Conservation (phyloP, 371 early-diverging fungal genomes). For the Apophysomyces trapeziformis region DNA sequence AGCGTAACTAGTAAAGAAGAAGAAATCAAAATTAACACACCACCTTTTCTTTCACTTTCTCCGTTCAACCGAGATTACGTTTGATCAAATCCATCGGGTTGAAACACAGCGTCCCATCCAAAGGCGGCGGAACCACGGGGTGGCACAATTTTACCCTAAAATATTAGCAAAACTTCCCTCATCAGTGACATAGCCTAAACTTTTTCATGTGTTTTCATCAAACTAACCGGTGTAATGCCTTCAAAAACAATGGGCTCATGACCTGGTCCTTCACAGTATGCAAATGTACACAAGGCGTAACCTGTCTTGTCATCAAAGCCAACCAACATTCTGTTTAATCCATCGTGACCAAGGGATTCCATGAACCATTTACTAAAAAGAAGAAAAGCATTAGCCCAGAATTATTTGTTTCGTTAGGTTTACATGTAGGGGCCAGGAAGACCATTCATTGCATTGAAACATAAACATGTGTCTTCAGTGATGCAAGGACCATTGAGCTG, state of each 20-base stretch:
- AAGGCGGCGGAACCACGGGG: slow-evolving; percentile 86
- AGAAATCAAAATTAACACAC: not conserved
- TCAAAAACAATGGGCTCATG: slow-evolving; percentile 90
- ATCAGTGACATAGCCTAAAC: not conserved
- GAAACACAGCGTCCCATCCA: slow-evolving; percentile 97
- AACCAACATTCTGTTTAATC: slow-evolving; percentile 79
- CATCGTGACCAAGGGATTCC: slow-evolving; percentile 78
- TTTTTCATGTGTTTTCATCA: not conserved
- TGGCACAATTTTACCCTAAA: slow-evolving; percentile 83
- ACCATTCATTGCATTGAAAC: slow-evolving; percentile 92
- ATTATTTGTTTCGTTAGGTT: slow-evolving; percentile 19
- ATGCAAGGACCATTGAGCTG: slow-evolving; percentile 85
- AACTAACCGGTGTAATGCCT: slow-evolving; percentile 74
- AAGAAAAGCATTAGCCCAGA: not conserved
- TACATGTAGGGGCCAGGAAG: slow-evolving; percentile 92
- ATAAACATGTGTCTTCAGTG: slow-evolving; percentile 93
- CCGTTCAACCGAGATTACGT: slow-evolving; percentile 52
- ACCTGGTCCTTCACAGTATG: slow-evolving; percentile 83
- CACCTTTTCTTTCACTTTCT: not conserved
- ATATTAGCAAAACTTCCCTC: not conserved
- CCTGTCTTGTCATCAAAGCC: slow-evolving; percentile 89
- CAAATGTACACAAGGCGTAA: slow-evolving; percentile 91
- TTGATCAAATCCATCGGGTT: slow-evolving; percentile 80
- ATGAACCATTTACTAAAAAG: slow-evolving; percentile 91
- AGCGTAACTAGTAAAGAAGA: slow-evolving; percentile 70